Percentiles rank a stretch among this genome's conserved stretches.
phyloP scores from a whole-genome alignment of 2,329 filamentous ascomycete genomes.

The Pseudophaeomoniella oleicola region DNA sequence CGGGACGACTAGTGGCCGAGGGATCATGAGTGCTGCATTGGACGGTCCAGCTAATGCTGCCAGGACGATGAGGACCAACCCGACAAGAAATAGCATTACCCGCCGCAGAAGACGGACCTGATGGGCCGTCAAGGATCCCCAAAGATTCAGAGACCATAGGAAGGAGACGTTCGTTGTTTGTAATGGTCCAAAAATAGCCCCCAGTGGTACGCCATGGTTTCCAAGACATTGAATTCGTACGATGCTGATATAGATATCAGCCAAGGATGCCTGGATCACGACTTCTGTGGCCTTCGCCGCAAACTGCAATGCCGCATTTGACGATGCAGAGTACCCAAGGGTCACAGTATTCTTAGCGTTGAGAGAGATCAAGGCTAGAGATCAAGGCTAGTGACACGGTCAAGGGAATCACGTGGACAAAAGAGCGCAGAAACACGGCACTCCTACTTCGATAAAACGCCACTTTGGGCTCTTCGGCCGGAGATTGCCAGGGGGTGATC shows the following conservation, averaged over 20 bases:
- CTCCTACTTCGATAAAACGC: not conserved
- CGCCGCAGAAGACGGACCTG: not conserved
- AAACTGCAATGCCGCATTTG: not conserved
- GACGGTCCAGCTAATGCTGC: slow-evolving; percentile 1
- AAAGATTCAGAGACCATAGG: slow-evolving; percentile 1
- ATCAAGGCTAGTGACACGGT: not conserved
- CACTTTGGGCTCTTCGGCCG: slow-evolving; percentile 1
- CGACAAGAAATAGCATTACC: not conserved
- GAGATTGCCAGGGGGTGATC: not conserved
- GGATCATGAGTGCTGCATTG: slow-evolving; percentile 1
- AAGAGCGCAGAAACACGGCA: not conserved
- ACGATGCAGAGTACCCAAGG: not conserved
- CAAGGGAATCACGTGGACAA: not conserved
- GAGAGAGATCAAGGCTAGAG: slow-evolving; percentile 1
- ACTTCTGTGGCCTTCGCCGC: slow-evolving; percentile 1
- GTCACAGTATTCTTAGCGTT: not conserved
- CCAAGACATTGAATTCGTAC: slow-evolving; percentile 1
- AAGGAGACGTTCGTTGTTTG: not conserved
- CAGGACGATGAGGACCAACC: not conserved
- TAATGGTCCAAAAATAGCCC: not conserved
- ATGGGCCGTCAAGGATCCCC: not conserved
- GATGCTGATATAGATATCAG: not conserved
- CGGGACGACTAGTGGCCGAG: not conserved
- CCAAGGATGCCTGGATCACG: not conserved
- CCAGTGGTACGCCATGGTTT: not conserved